Evolutionary conservation across 2,329 filamentous ascomycete genomes (phyloP).

Genomic region (Ceratocystis huliohia): DNA sequence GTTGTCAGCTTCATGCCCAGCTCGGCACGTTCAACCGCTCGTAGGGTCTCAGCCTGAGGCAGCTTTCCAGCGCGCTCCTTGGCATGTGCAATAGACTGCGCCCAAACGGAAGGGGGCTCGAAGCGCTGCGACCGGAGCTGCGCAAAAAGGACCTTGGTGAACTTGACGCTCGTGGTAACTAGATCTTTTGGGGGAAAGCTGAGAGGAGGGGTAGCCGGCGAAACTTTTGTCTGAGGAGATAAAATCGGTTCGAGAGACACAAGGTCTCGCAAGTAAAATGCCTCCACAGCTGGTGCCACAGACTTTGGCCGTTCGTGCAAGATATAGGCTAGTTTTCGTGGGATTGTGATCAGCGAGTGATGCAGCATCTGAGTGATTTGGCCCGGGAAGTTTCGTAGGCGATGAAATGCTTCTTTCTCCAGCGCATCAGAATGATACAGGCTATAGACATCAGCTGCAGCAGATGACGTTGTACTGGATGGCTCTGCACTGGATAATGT

Average conservation of each 20-base stretch:
- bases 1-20: constrained; percentile 81
- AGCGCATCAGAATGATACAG: constrained; percentile 62
- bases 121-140: constrained; percentile 83
- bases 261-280: constrained; percentile 83
- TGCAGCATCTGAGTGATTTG: constrained; percentile 68
- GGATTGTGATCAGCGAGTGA: constrained; percentile 57
- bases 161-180: constrained; percentile 63
- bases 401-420: constrained; percentile 82
- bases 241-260: constrained; percentile 58
- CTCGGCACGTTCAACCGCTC: constrained; percentile 36
- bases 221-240: constrained; percentile 26
- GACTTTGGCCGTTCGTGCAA: constrained; percentile 62
- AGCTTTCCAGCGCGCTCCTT: constrained; percentile 21
- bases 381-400: constrained; percentile 68
- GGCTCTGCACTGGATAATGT: too few species aligned
- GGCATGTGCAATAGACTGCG: constrained; percentile 21
- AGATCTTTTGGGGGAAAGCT: constrained; percentile 66
- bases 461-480: neutral
- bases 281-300: constrained; percentile 73
- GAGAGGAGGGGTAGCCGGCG: constrained; percentile 35
- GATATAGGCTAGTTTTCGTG: constrained; percentile 68
- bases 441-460: neutral
- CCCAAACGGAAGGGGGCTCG: constrained; percentile 45
- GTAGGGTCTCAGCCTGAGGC: constrained; percentile 23
- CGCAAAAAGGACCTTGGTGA: constrained; percentile 81